Conservation (phyloP, 495 filamentous ascomycete genomes). For the Tuber umbilicatum region DNA sequence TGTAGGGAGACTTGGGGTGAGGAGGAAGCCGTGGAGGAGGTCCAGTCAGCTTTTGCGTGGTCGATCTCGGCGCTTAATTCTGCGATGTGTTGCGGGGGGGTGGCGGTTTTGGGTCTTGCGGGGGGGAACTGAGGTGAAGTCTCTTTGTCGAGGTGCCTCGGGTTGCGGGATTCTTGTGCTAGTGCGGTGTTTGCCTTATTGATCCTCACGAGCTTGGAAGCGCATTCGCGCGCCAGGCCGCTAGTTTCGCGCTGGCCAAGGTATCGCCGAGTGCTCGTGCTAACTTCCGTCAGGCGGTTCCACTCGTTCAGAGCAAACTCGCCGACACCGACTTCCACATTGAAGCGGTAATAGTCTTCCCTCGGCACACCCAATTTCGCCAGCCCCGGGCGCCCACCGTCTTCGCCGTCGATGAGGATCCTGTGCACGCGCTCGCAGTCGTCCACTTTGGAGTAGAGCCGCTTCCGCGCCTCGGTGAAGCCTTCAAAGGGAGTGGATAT, state of each 20-base stretch:
- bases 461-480: slow-evolving; percentile 80
- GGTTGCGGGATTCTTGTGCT: background rate
- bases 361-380: slow-evolving; percentile 69
- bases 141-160: background rate
- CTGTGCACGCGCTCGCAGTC: slow-evolving; percentile 88
- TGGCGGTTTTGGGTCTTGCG: background rate
- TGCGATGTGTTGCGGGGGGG: background rate
- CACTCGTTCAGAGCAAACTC: slow-evolving; percentile 99
- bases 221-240: slow-evolving; percentile 31
- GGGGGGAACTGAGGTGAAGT: background rate
- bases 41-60: background rate
- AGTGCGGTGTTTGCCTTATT: background rate
- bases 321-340: slow-evolving; percentile 93
- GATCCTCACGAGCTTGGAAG: slow-evolving; percentile 31
- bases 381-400: slow-evolving; percentile 55
- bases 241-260: slow-evolving; percentile 58
- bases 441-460: slow-evolving; percentile 83
- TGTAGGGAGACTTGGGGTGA: background rate
- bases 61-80: slow-evolving; percentile 1
- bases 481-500: slow-evolving; percentile 63
- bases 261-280: slow-evolving; percentile 80
- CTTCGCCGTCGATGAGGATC: slow-evolving; percentile 56
- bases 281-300: slow-evolving; percentile 86
- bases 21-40: background rate
- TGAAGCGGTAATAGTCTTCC: slow-evolving; percentile 94